These are phyloP conservation scores for Daldinia vernicosa DNA, from an alignment of 495 filamentous ascomycete genomes.

Conservation along the genomic window DNA sequence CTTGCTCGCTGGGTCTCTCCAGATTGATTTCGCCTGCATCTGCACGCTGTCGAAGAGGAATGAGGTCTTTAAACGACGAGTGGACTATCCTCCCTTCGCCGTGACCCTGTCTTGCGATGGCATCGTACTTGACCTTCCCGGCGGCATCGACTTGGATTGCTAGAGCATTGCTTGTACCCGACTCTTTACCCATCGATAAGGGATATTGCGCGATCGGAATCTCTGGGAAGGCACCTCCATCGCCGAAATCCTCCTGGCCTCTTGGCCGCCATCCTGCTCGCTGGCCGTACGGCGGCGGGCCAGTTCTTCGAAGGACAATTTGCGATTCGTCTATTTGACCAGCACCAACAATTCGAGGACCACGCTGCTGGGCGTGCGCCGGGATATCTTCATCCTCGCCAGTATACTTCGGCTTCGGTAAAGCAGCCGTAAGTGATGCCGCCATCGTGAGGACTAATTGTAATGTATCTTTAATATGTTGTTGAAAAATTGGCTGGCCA, in stretches of 20 bases:
- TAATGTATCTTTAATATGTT: constrained; percentile 16
- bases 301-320: constrained; percentile 72
- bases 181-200: constrained; percentile 87
- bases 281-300: constrained; percentile 57
- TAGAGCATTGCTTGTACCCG: constrained; percentile 83
- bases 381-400: constrained; percentile 86
- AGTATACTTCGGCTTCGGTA: constrained; percentile 90
- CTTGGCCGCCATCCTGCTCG: constrained; percentile 88
- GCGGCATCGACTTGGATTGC: constrained; percentile 89
- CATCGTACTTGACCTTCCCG: constrained; percentile 95
- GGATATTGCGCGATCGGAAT: constrained; percentile 95
- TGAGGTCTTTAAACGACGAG: constrained; percentile 95
- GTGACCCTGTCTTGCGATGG: constrained; percentile 92
- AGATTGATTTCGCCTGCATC: constrained; percentile 94
- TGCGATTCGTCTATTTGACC: constrained; percentile 85
- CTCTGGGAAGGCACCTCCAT: constrained; percentile 94
- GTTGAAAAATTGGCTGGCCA: constrained; percentile 7
- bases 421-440: constrained; percentile 77
- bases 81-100: constrained; percentile 85
- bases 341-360: constrained; percentile 79
- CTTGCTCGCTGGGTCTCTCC: constrained; percentile 83
- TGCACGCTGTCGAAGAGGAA: constrained; percentile 90
- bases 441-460: constrained; percentile 60
- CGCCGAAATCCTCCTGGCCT: constrained; percentile 91
- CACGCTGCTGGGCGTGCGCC: constrained; percentile 74